Evolutionary conservation across 1,284 basidiomycete genomes (phyloP).

Genomic region (Cutaneotrichosporon spelunceum): DNA sequence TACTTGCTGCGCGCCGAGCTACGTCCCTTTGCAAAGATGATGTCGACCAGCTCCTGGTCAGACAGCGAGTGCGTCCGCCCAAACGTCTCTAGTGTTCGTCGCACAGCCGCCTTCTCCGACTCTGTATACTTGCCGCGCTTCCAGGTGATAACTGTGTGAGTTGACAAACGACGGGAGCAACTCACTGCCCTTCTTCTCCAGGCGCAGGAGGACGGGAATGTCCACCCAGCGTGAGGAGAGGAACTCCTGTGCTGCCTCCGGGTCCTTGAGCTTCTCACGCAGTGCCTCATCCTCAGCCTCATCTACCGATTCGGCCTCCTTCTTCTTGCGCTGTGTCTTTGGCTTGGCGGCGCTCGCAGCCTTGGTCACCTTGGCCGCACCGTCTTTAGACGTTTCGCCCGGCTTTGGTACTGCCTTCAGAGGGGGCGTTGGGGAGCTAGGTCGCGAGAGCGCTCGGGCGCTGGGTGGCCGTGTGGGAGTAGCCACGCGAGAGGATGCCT

Average conservation of each 20-base stretch:
- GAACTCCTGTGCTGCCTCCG: constrained; percentile 32
- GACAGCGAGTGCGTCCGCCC: constrained; percentile 23
- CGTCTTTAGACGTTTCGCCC: background rate
- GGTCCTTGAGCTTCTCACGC: constrained; percentile 13
- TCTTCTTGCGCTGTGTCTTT: constrained; percentile 1
- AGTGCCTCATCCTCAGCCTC: constrained; percentile 22
- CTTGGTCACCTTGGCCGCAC: background rate
- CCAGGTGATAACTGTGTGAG: constrained; percentile 36
- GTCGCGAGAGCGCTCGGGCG: background rate
- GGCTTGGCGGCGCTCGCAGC: background rate
- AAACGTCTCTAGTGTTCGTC: constrained; percentile 30
- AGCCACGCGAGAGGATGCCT: background rate
- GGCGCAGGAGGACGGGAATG: constrained; percentile 28
- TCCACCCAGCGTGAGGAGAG: constrained; percentile 33
- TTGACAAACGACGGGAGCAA: background rate
- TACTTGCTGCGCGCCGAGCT: constrained; percentile 26
- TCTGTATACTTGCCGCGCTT: constrained; percentile 38
- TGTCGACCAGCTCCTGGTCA: constrained; percentile 29
- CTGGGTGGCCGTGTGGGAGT: background rate
- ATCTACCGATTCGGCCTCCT: constrained; percentile 9
- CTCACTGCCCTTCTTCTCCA: constrained; percentile 42
- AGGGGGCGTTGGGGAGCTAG: background rate
- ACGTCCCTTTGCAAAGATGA: constrained; percentile 34
- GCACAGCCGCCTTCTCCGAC: constrained; percentile 31
- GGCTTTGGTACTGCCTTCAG: background rate